A percentile compares a stretch with the other conserved stretches of the same genome.
Conservation (phyloP, 345 rosid genomes). For the Gossypium sturtianum region DNA sequence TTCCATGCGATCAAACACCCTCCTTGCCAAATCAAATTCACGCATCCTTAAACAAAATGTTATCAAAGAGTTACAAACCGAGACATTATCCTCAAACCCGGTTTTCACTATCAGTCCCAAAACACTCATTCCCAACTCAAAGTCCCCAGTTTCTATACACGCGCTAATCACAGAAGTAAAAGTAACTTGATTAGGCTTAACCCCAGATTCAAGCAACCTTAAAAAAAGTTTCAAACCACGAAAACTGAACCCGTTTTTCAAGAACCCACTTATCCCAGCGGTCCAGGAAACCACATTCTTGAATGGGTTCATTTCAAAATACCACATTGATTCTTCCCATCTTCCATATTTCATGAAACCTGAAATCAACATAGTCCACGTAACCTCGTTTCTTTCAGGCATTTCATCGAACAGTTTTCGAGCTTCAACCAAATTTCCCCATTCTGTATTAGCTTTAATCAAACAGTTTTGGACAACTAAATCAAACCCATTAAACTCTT, state of each 20-base stretch:
- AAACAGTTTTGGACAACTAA: conserved; percentile 41
- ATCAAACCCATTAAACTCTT: conserved; percentile 43
- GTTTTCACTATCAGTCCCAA: conserved; percentile 41
- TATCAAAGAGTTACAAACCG: conserved; percentile 50
- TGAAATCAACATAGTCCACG: conserved; percentile 50
- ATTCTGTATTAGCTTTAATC: conserved; percentile 26
- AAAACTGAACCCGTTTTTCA: conserved; percentile 35
- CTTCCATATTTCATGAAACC: conserved; percentile 52
- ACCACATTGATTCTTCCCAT: conserved; percentile 45
- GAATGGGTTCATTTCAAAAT: conserved; percentile 47
- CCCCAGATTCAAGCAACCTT: conserved; percentile 34
- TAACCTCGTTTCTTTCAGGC: conserved; percentile 53
- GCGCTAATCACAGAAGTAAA: conserved; percentile 43
- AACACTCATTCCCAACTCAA: conserved; percentile 33
- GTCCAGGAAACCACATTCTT: conserved; percentile 50
- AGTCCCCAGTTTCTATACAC: conserved; percentile 30
- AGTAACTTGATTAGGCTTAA: conserved; percentile 46
- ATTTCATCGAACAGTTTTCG: conserved; percentile 50
- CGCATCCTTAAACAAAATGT: conserved; percentile 46
- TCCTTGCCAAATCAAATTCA: conserved; percentile 33
- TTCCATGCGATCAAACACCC: conserved; percentile 41
- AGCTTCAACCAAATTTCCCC: conserved; percentile 46
- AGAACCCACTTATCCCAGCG: conserved; percentile 47
- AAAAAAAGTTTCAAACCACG: conserved; percentile 44
- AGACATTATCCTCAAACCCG: conserved; percentile 35